Conservation (phyloP, 352 stramenopile species). For the Pythium scleroteichum region DNA sequence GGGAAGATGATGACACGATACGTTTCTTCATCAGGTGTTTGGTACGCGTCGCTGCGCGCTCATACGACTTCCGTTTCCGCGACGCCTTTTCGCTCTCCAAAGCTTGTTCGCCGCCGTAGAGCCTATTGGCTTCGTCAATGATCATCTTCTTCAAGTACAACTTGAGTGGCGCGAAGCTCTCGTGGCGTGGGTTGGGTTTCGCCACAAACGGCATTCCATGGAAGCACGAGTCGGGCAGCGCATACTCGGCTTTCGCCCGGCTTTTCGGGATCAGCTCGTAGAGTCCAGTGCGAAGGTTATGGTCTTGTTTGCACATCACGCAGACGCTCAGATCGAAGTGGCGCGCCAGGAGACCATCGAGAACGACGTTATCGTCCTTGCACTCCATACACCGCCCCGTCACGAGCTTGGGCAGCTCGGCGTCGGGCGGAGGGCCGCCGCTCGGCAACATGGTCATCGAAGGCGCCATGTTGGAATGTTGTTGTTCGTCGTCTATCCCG, state of each 20-base stretch:
- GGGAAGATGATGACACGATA: constrained; percentile 16
- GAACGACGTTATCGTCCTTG: constrained; percentile 38
- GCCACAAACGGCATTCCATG: constrained; percentile 40
- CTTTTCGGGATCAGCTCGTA: constrained; percentile 72
- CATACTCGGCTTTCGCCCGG: constrained; percentile 54
- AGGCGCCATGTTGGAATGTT: constrained; percentile 20
- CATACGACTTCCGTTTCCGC: constrained; percentile 50
- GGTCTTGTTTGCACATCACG: constrained; percentile 62
- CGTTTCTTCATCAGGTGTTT: constrained; percentile 60
- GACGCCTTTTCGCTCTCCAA: constrained; percentile 48
- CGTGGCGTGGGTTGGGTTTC: constrained; percentile 66
- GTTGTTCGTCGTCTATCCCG: not conserved
- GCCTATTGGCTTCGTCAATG: constrained; percentile 46
- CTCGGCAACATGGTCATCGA: constrained; percentile 16
- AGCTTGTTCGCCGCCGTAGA: constrained; percentile 48
- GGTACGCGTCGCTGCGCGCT: constrained; percentile 47
- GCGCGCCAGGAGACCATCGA: constrained; percentile 50
- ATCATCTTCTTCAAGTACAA: constrained; percentile 61
- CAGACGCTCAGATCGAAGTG: constrained; percentile 63
- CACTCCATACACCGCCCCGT: constrained; percentile 54
- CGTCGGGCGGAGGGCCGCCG: constrained; percentile 2
- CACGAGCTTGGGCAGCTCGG: constrained; percentile 14
- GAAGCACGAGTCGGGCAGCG: constrained; percentile 66
- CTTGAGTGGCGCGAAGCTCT: constrained; percentile 66
- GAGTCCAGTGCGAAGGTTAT: constrained; percentile 42